phyloP scores from a whole-genome alignment of 73 alveolate genomes.

The Blepharisma japonicum region DNA sequence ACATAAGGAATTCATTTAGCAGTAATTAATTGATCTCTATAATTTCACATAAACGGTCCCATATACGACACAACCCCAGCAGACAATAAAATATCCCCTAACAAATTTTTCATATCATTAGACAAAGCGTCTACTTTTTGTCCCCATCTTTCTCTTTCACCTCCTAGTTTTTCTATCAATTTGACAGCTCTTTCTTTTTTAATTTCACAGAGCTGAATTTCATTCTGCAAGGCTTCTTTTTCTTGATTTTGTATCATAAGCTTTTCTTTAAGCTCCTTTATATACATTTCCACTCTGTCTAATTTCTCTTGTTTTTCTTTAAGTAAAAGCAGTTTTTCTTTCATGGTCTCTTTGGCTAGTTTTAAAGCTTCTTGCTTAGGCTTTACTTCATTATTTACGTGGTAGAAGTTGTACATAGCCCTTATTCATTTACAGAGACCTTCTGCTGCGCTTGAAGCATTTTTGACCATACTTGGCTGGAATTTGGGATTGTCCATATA shows the following conservation, averaged over 20 bases:
- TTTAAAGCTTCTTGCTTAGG: constrained; percentile 92
- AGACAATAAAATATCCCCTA: constrained; percentile 89
- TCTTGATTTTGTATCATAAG: constrained; percentile 80
- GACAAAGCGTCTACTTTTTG: constrained; percentile 69
- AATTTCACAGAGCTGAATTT: constrained; percentile 75
- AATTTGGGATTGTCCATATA: constrained; percentile 60
- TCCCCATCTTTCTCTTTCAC: constrained; percentile 89
- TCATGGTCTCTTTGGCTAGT: constrained; percentile 74
- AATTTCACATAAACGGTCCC: constrained; percentile 89
- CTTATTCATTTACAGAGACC: constrained; percentile 82
- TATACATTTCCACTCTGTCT: constrained; percentile 77
- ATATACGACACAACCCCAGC: constrained; percentile 86
- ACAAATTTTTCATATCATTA: constrained; percentile 75
- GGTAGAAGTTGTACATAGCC: constrained; percentile 70
- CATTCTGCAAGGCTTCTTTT: constrained; percentile 71
- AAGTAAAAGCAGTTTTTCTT: constrained; percentile 67
- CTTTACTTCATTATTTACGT: constrained; percentile 81
- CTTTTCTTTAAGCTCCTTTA: constrained; percentile 80
- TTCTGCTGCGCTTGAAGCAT: constrained; percentile 83
- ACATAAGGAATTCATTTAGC: constrained; percentile 80
- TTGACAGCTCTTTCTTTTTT: constrained; percentile 85
- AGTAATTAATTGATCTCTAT: constrained; percentile 66
- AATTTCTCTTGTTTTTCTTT: constrained; percentile 81
- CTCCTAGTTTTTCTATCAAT: constrained; percentile 78
- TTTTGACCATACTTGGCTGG: constrained; percentile 65